Conservation (phyloP, 805 yeast species). For the Metschnikowia similis region DNA sequence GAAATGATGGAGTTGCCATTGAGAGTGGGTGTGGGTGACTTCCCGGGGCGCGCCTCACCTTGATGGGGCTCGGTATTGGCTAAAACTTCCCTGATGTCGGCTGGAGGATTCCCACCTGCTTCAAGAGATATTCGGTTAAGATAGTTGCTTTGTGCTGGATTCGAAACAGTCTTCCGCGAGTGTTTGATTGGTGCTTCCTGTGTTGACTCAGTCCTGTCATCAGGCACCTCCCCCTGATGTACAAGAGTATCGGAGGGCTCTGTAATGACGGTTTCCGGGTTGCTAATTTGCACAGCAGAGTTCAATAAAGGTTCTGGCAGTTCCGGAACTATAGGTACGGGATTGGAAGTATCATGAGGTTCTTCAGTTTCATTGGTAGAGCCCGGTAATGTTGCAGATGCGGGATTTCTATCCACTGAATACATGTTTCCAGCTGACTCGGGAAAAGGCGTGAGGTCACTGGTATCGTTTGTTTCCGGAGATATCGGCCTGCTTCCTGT, state of each 20-base stretch:
- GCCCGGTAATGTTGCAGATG: neutral
- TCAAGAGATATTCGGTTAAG: neutral
- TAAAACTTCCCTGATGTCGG: neutral
- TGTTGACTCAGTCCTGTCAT: neutral
- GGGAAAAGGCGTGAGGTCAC: constrained; percentile 1
- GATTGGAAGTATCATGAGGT: neutral
- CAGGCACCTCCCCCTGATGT: neutral
- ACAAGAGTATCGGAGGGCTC: neutral
- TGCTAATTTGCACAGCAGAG: neutral
- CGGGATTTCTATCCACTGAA: neutral
- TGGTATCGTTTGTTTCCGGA: neutral
- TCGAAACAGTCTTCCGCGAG: neutral
- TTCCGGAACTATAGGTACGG: neutral
- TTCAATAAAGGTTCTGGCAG: neutral
- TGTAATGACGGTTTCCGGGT: neutral
- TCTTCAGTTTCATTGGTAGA: neutral
- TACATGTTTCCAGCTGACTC: neutral
- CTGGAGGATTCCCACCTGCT: neutral
- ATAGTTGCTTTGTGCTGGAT: neutral
- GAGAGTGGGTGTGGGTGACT: neutral
- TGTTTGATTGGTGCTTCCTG: neutral
- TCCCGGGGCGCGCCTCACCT: neutral
- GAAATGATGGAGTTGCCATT: constrained; percentile 8
- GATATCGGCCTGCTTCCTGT: neutral
- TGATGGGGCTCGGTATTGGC: neutral